A percentile compares a stretch with the other conserved stretches of the same genome.
Conservation (phyloP, 129 eudicot species). For the Centaurea solstitialis region DNA sequence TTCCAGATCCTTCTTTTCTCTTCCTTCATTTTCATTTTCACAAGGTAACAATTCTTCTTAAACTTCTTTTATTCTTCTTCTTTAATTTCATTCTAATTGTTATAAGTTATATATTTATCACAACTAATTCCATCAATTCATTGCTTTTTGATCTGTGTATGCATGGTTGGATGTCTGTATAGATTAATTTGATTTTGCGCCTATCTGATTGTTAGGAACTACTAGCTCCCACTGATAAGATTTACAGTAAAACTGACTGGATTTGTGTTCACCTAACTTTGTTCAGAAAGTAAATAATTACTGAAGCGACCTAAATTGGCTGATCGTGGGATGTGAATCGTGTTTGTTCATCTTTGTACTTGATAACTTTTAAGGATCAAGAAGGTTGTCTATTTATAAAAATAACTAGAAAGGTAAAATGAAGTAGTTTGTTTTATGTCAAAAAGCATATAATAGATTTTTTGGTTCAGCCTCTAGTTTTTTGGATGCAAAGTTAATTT, state of each 20-base stretch:
- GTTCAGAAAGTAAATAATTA: not conserved
- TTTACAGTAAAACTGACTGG: not conserved
- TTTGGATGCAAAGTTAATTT: not conserved
- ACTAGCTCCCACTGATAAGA: not conserved
- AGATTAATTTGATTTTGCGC: conserved; percentile 9
- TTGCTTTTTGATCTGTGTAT: not conserved
- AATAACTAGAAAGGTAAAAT: not conserved
- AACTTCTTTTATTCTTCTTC: not conserved
- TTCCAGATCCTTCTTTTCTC: conserved; percentile 11
- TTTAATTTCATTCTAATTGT: conserved; percentile 7
- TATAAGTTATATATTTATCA: not conserved
- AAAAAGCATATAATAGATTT: not conserved
- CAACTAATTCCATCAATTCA: conserved; percentile 11
- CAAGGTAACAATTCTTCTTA: conserved; percentile 14
- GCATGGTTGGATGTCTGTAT: conserved; percentile 9
- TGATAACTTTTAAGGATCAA: conserved; percentile 16
- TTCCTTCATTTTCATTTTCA: not conserved
- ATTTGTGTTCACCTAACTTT: not conserved
- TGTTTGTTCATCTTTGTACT: not conserved
- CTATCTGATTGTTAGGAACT: not conserved
- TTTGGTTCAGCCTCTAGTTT: not conserved
- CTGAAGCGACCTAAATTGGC: not conserved
- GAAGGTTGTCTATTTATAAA: not conserved
- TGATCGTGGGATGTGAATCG: not conserved
- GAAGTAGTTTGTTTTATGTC: not conserved